Percentiles rank a stretch among this genome's conserved stretches.
Evolutionary conservation across 305 asterid genomes (phyloP).

Genomic region (Ajuga reptans): DNA sequence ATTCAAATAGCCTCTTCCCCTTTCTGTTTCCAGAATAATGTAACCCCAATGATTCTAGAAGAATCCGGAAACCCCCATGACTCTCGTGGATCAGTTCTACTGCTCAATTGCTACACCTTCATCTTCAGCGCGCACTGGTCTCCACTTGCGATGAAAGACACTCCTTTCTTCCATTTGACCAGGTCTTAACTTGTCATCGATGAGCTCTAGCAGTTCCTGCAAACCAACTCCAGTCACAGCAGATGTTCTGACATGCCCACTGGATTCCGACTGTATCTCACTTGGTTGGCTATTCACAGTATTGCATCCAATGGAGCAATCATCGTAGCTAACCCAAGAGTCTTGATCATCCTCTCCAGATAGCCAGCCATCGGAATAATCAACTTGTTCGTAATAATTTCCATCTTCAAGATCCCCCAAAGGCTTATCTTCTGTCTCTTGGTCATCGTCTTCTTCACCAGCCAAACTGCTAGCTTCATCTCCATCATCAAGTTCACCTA

Average conservation of each 20-base stretch:
- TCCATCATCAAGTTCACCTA: conserved; percentile 29
- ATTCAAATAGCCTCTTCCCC: too few relatives aligned
- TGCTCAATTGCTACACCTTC: conserved; percentile 33
- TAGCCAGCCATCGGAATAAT: conserved; percentile 47
- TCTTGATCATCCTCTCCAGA: conserved; percentile 43
- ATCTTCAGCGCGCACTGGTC: conserved; percentile 62
- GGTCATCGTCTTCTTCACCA: conserved; percentile 21
- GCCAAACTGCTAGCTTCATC: conserved; percentile 27
- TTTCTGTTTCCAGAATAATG: not conserved
- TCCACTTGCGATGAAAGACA: conserved; percentile 69
- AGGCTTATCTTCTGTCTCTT: conserved; percentile 27
- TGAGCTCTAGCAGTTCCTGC: conserved; percentile 63
- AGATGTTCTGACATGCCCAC: conserved; percentile 54
- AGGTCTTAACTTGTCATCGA: conserved; percentile 54
- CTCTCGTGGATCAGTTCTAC: conserved; percentile 18
- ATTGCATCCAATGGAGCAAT: conserved; percentile 34
- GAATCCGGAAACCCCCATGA: not conserved
- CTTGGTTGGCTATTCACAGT: conserved; percentile 25
- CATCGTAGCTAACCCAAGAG: conserved; percentile 38
- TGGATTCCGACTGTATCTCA: conserved; percentile 24
- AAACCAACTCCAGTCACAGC: conserved; percentile 77
- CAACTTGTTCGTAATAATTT: conserved; percentile 28
- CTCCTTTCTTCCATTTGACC: conserved; percentile 34
- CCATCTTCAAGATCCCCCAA: conserved; percentile 30
- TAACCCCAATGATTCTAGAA: not conserved